Evolutionary conservation across 1,284 basidiomycete genomes (phyloP), one percentile per base, ranked within the genome.

Genomic region (Heliocybe sulcata): DNA sequence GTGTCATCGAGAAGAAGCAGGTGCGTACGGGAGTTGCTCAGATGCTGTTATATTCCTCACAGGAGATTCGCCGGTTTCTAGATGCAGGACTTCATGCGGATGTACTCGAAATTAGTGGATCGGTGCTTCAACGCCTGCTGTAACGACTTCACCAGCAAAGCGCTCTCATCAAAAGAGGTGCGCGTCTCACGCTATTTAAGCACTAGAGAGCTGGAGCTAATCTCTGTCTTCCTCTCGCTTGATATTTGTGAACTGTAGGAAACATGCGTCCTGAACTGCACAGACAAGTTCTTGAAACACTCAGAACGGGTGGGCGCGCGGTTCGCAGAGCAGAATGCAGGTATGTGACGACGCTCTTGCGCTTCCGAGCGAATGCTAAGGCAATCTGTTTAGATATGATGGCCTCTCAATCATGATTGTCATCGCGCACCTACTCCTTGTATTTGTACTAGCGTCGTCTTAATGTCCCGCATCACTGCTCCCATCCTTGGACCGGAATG

Each of bases 21-120:
- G 93, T 88, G 58, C 53, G 75, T 63, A 16, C 53, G 22, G 45
- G 47, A 16, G n/a, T 6, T 45, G 26, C n/a, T 53, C n/a, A n/a
- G n/a, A n/a, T 56, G 19, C 23, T 33, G 54, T 29, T 22, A 47
- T 35, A n/a, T 22, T 45, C 50, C 27, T 49, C 47, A 20, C 16
- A 16, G 4, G 42, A 10, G 42, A 6, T 6, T 49, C 38, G 27
- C 27, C 26, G 3, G 20, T 16, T 35, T 31, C 47, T 72, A 98
- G 92, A 97, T 98, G 94, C 92, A 96, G 80, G 96, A 98, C 77
- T 98, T 99, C 66, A 80, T 98, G 80, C 82, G 81, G 66, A 88
- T 98, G 71, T 98, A 98, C 76, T 92, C 94, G n/a, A 90, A 87
- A 64, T 81, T 99, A 55, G 94, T 97, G 45, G 95, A 98, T 70